These are phyloP conservation scores for Pythium periplocum DNA, from an alignment of 352 stramenopile species.

Conservation along the genomic window DNA sequence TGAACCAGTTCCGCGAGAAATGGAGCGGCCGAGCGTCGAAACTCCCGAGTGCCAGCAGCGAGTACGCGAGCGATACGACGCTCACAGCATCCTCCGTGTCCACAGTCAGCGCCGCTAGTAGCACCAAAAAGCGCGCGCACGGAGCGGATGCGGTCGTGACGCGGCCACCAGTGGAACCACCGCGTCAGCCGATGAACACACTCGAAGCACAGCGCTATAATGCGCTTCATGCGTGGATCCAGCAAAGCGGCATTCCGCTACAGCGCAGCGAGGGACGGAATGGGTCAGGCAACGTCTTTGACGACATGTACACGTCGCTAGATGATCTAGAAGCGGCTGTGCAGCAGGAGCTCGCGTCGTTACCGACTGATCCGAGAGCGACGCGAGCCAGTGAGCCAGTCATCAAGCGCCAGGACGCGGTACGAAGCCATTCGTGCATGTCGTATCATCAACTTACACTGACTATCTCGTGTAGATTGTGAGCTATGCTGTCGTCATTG, in stretches of 20 bases:
- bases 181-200: background rate
- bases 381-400: no score
- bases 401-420: no score
- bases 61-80: conserved; percentile 11
- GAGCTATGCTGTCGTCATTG: conserved; percentile 21
- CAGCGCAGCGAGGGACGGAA: background rate
- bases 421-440: no score
- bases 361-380: background rate
- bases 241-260: conserved; percentile 11
- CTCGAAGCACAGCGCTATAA: conserved; percentile 14
- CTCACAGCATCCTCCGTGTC: background rate
- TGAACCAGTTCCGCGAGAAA: conserved; percentile 26
- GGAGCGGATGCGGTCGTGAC: background rate
- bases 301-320: conserved; percentile 17
- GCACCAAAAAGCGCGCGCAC: conserved; percentile 8
- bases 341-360: conserved; percentile 12
- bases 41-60: conserved; percentile 16
- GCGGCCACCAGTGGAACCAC: background rate
- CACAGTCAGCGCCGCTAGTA: background rate
- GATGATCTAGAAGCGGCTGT: conserved; percentile 18
- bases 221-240: conserved; percentile 15
- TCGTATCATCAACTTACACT: no score
- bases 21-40: conserved; percentile 13
- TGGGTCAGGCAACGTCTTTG: conserved; percentile 6
- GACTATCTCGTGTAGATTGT: background rate